Base-by-base conservation (phyloP, 441 rosid species). In the Lepidium campestre region DNA sequence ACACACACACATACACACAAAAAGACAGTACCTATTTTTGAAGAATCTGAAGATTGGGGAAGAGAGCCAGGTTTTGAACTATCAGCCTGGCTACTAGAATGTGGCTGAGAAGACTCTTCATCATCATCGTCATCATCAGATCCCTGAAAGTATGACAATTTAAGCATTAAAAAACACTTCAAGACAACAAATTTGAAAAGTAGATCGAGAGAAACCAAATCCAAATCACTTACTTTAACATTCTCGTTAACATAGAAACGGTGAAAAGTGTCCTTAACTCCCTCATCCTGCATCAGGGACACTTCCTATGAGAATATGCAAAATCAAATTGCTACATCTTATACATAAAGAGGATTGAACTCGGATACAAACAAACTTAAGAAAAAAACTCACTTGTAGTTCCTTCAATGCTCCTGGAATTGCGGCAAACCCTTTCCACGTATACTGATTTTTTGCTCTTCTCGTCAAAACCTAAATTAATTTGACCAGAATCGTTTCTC, bases 361-460 rank as follows among this genome's bases (percentile, higher is more conserved):
- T 25, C 47, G 6, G 14, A 57, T 14, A 39, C 14, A 45, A 10
- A 18, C 7, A 18, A 45, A 46, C n/a, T 1, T 0, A 29, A 36
- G 40, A 25, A 15, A 0, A 6, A n/a, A 56, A 40, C 57, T 19
- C 41, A 88, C 97, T 84, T 85, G 84, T 2, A 90, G 75, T 72
- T 80, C 82, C 37, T 82, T 77, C 20, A 93, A 67, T 20, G 97
- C 87, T 34, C 56, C 70, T n/a, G 93, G 94, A 65, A 93, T 88
- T 63, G 94, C 97, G 1, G 67, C 76, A 65, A 90, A 88, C 2
- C 98, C 98, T 75, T 83, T 93, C 97, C 98, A 90, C 1, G 89
- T 83, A 62, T 93, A 93, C 66, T 83, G 86, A 66, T 93, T 93
- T 75, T 93, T 93, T 0, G 93, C 98, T 59, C 74, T 90, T 74